Evolutionary conservation across 148 eudicot genomes (phyloP), one percentile per base, ranked within the genome.

Genomic region (Pharnaceum exiguum): DNA sequence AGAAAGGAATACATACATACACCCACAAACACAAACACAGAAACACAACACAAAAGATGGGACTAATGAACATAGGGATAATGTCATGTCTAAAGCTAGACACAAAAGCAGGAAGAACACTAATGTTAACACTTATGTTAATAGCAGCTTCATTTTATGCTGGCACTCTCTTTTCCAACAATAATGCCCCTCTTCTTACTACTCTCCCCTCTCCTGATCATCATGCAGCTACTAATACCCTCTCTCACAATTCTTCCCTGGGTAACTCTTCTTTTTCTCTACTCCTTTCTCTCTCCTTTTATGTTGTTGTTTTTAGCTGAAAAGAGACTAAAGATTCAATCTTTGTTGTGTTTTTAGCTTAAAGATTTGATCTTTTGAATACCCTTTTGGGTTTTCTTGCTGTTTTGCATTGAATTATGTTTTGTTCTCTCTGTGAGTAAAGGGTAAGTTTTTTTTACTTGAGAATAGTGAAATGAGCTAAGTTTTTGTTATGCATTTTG

Each of bases 91-190:
- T 44, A n/a, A 46, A 55, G 50, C 37, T 79, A 26, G 96, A 87
- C 80, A 80, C 84, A 50, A 84, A 71, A 47, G 49, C 70, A 12
- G 87, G 88, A 0, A 80, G 82, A 65, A 46, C 76, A 25, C 51
- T 82, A 55, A 44, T 77, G 72, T 45, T 82, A 36, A 67, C 76
- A 47, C 77, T 90, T 21, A 66, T 87, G 45, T 44, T 90, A 22
- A 90, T 86, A 77, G 77, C 78, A 0, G 82, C 75, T n/a, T 82
- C 94, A 0, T 91, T 91, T 55, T 87, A 79, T 67, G 75, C 80
- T 5, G 96, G 96, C 44, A 88, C 90, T 8, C 81, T 91, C 45
- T 91, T 85, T 39, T 53, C 56, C 47, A 64, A 45, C 59, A 75
- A n/a, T n/a, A n/a, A 65, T 66, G 68, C 71, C 17, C 70, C 84